phyloP scores from a whole-genome alignment of 331 rosid genomes.

The Phaseolus coccineus region DNA sequence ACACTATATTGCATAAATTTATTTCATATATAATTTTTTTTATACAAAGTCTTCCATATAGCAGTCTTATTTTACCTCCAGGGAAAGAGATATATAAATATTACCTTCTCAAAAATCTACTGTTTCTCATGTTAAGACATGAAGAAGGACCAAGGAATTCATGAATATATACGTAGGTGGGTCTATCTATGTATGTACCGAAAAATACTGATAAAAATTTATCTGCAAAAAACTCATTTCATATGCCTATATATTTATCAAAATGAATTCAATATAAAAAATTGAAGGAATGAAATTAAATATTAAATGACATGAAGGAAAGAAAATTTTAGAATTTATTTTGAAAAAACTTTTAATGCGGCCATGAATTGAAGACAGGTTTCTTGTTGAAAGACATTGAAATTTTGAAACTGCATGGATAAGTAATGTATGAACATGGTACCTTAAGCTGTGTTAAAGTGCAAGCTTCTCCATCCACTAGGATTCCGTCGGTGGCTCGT shows the following conservation, averaged over 20 bases:
- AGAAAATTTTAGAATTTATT: background rate
- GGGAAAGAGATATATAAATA: background rate
- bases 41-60: background rate
- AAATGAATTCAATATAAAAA: background rate
- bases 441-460: constrained; percentile 87
- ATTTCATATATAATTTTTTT: background rate
- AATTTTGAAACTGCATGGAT: constrained; percentile 3
- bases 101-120: background rate
- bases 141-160: background rate
- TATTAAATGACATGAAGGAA: background rate
- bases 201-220: background rate
- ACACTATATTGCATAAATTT: background rate
- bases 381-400: constrained; percentile 2
- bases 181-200: background rate
- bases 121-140: constrained; percentile 7
- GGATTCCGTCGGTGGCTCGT: constrained; percentile 90
- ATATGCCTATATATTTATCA: background rate
- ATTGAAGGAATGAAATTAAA: background rate
- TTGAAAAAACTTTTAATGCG: background rate
- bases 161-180: background rate
- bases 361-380: constrained; percentile 9
- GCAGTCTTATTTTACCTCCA: background rate
- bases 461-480: constrained; percentile 89
- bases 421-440: constrained; percentile 20
- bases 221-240: background rate